A percentile compares a stretch with the other conserved stretches of the same genome.
Conservation (phyloP, 768 basidiomycete genomes). For the Heimioporus sp. region DNA sequence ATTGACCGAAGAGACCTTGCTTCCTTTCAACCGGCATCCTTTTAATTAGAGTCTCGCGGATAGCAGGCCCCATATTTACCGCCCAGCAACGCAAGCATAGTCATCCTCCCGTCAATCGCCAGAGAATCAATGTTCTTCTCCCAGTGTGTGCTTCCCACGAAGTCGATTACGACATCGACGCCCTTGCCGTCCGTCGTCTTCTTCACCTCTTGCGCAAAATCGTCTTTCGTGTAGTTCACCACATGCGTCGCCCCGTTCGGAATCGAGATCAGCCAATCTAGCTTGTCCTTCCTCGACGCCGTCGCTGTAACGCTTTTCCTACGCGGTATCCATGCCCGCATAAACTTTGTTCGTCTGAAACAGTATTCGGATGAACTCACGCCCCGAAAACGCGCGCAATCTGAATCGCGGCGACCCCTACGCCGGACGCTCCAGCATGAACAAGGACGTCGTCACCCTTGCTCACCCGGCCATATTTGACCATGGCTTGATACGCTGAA, state of each 20-base stretch:
- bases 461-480: slow-evolving; percentile 67
- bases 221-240: slow-evolving; percentile 81
- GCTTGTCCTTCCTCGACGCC: slow-evolving; percentile 80
- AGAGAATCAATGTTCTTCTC: slow-evolving; percentile 67
- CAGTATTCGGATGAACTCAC: slow-evolving; percentile 42
- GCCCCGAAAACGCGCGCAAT: slow-evolving; percentile 72
- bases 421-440: slow-evolving; percentile 90
- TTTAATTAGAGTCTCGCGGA: slow-evolving; percentile 20
- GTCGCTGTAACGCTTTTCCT: slow-evolving; percentile 79
- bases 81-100: slow-evolving; percentile 60
- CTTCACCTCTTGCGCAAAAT: slow-evolving; percentile 76
- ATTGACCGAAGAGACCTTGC: slow-evolving; percentile 49
- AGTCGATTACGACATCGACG: slow-evolving; percentile 83
- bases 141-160: slow-evolving; percentile 77
- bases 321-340: slow-evolving; percentile 3
- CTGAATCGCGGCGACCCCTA: slow-evolving; percentile 87
- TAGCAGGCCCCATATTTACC: slow-evolving; percentile 41
- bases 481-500: slow-evolving; percentile 60
- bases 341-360: slow-evolving; percentile 2
- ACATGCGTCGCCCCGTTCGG: slow-evolving; percentile 71
- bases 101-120: slow-evolving; percentile 75
- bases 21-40: slow-evolving; percentile 40
- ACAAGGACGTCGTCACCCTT: slow-evolving; percentile 75
- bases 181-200: slow-evolving; percentile 66
- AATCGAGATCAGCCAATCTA: slow-evolving; percentile 67